Evolutionary conservation across 768 basidiomycete species (phyloP).

Genomic region (Rubroboletus satanas): DNA sequence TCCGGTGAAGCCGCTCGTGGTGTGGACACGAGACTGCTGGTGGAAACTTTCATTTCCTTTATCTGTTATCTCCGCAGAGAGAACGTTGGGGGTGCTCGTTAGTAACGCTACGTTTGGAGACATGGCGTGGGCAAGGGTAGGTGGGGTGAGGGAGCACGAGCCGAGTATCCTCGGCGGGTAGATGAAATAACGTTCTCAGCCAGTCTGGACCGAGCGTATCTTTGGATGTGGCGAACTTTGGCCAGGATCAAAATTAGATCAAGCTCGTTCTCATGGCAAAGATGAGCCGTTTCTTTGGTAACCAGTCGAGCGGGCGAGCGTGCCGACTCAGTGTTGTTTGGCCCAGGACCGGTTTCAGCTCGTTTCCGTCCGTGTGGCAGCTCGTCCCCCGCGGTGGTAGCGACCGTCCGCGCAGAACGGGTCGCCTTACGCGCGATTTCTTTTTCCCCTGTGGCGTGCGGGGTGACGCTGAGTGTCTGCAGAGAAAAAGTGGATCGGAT

Average conservation of each 20-base stretch:
- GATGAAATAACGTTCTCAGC: neutral
- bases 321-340: neutral
- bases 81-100: slow-evolving; percentile 20
- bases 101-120: slow-evolving; percentile 14
- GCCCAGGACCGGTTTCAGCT: slow-evolving; percentile 8
- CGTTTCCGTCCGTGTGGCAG: slow-evolving; percentile 5
- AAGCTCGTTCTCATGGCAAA: slow-evolving; percentile 10
- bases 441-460: slow-evolving; percentile 20
- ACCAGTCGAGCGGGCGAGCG: slow-evolving; percentile 12
- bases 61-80: slow-evolving; percentile 28
- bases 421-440: neutral
- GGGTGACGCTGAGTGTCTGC: slow-evolving; percentile 1
- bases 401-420: neutral
- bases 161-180: neutral
- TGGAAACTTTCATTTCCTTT: slow-evolving; percentile 9
- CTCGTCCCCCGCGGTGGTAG: slow-evolving; percentile 5
- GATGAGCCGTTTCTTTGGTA: slow-evolving; percentile 25
- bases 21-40: slow-evolving; percentile 1
- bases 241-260: slow-evolving; percentile 9
- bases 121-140: slow-evolving; percentile 1
- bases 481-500: slow-evolving; percentile 15
- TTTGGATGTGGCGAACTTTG: neutral
- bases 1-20: slow-evolving; percentile 5
- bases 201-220: neutral
- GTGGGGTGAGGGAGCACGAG: neutral